phyloP scores from a whole-genome alignment of 768 basidiomycete genomes.

The Leccinellum luteum region DNA sequence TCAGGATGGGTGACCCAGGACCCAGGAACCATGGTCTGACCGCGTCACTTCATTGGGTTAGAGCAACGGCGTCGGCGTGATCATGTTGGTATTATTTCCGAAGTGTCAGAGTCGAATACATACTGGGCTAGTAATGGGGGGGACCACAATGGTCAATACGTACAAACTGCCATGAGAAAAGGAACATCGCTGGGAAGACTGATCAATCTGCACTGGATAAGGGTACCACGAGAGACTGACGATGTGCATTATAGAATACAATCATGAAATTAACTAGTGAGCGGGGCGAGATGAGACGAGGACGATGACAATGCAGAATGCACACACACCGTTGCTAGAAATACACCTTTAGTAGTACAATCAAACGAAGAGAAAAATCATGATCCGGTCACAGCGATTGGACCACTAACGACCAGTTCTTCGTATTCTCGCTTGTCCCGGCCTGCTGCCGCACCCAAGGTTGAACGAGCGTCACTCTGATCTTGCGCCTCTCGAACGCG shows the following conservation, averaged over 20 bases:
- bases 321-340: neutral
- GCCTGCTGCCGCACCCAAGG: neutral
- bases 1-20: neutral
- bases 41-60: neutral
- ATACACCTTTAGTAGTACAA: neutral
- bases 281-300: neutral
- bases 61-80: neutral
- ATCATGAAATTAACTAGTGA: neutral
- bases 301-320: neutral
- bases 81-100: neutral
- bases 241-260: neutral
- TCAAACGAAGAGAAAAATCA: neutral
- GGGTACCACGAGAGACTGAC: neutral
- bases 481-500: slow-evolving; percentile 32
- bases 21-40: neutral
- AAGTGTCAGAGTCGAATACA: neutral
- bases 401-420: slow-evolving; percentile 18
- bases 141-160: neutral
- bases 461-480: slow-evolving; percentile 16
- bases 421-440: slow-evolving; percentile 2
- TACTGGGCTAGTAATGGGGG: neutral
- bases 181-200: neutral
- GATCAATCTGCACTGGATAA: neutral
- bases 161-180: neutral
- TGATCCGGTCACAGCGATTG: slow-evolving; percentile 24